A percentile compares a stretch with the other conserved stretches of the same genome.
Evolutionary conservation across 164 flowering plant species (phyloP).

Genomic region (Taxillus chinensis): DNA sequence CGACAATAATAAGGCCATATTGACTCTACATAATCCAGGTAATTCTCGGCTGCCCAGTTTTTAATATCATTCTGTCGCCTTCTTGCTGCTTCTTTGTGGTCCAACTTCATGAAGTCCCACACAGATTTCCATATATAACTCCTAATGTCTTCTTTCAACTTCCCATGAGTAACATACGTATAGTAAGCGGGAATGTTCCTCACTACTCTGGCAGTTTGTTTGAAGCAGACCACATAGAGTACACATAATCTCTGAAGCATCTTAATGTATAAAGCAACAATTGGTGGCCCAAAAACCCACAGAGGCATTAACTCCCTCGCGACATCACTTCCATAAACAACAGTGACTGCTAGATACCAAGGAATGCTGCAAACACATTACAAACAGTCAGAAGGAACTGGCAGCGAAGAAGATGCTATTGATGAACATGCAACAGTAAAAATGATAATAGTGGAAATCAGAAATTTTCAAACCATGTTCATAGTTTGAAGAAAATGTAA

Average conservation of each 20-base stretch:
- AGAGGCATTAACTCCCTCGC: slow-evolving; percentile 73
- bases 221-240: slow-evolving; percentile 62
- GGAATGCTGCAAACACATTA: slow-evolving; percentile 53
- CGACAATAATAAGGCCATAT: slow-evolving; percentile 85
- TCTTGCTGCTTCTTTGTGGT: slow-evolving; percentile 32
- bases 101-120: slow-evolving; percentile 31
- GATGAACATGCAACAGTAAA: neutral
- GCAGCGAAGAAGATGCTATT: no score
- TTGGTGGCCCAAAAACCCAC: slow-evolving; percentile 74
- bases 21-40: slow-evolving; percentile 54
- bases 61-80: slow-evolving; percentile 29
- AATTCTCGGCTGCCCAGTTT: slow-evolving; percentile 46
- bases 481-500: no score
- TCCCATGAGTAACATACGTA: slow-evolving; percentile 36
- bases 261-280: slow-evolving; percentile 62
- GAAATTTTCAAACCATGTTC: no score
- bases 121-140: slow-evolving; percentile 40
- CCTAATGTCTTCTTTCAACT: slow-evolving; percentile 34
- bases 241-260: slow-evolving; percentile 40
- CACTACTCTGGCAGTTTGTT: slow-evolving; percentile 32
- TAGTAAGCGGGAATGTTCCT: slow-evolving; percentile 46
- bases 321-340: slow-evolving; percentile 62
- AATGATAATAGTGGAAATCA: neutral
- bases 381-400: neutral
- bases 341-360: slow-evolving; percentile 41